A percentile compares a stretch with the other conserved stretches of the same genome.
Evolutionary conservation across 495 filamentous ascomycete species (phyloP).

Genomic region (Lentithecium fluviatile): DNA sequence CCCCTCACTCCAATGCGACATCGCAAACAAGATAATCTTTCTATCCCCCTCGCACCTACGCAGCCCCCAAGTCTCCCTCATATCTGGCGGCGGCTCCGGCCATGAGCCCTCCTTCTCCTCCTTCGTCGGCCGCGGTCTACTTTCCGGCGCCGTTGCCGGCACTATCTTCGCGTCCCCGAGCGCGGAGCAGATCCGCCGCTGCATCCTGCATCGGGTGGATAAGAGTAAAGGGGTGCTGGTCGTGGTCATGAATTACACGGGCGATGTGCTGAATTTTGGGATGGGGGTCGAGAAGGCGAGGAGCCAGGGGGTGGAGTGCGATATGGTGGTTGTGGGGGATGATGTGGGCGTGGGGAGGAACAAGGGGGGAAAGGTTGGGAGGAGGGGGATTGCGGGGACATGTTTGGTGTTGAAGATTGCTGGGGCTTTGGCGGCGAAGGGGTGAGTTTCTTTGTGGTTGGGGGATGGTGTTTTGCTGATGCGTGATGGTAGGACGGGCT

Average conservation of each 20-base stretch:
- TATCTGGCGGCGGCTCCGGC: conserved; percentile 88
- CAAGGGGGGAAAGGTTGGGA: conserved; percentile 84
- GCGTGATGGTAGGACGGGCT: conserved; percentile 36
- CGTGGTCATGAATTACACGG: conserved; percentile 65
- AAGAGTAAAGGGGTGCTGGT: conserved; percentile 71
- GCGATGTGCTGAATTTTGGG: conserved; percentile 90
- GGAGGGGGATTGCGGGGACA: conserved; percentile 88
- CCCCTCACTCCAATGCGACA: conserved; percentile 77
- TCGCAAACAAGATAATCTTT: conserved; percentile 82
- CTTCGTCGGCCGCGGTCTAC: conserved; percentile 69
- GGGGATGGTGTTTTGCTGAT: not conserved
- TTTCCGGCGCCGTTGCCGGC: conserved; percentile 82
- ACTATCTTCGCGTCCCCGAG: conserved; percentile 90
- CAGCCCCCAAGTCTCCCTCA: conserved; percentile 68
- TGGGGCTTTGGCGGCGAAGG: conserved; percentile 78
- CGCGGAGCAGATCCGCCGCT: conserved; percentile 80
- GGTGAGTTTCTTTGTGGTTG: conserved; percentile 37
- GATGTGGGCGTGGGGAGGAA: conserved; percentile 87
- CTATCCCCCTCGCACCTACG: conserved; percentile 65
- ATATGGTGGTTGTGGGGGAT: conserved; percentile 95
- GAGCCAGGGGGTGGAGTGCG: conserved; percentile 72
- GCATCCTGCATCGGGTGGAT: conserved; percentile 69
- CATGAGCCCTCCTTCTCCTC: conserved; percentile 89
- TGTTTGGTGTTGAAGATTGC: conserved; percentile 86
- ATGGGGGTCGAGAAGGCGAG: conserved; percentile 91